Evolutionary conservation across 352 stramenopile species (phyloP), one percentile per base, ranked within the genome.

Genomic region (Phytophthora meadii): DNA sequence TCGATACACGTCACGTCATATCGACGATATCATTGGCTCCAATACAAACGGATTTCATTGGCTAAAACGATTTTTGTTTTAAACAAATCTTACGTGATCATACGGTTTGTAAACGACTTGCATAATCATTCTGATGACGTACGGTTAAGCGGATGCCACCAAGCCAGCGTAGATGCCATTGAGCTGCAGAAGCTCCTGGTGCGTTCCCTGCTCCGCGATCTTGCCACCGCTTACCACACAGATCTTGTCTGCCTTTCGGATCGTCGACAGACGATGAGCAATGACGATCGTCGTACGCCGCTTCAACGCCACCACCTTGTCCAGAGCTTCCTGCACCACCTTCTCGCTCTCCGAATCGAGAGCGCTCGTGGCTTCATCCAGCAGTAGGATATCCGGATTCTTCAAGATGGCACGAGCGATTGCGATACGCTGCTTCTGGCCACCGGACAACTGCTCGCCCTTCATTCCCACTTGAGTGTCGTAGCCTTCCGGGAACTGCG

Each of bases 191-290:
- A 75, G 40, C 24, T 72, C 42, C 9, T 60, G 39, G 36, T 68
- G 62, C 2, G 50, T 68, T 7, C 65, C 65, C 22, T 65, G 58
- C 32, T 74, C 52, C 5, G 54, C 61, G 28, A 67, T 70, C 42
- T 58, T 70, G 44, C 54, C 60, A 5, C 56, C 55, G 12, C 28
- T 61, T n/a, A 54, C 56, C 12, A 71, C 50, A 30, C 63, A 71
- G 28, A 67, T 67, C 12, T 70, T 61, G 40, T 52, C 57, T 2
- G 57, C 47, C 9, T 42, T 41, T 17, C 44, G 54, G 44, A 62
- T 56, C 22, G 49, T 56, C n/a, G 79, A 87, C 19, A 97, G 62
- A 3, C 93, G 72, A 55, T 98, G 93, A 3, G 93, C 89, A 52
- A 98, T 74, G 42, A 94, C 83, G 50, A 97, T 77, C 25, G 84